Evolutionary conservation across 805 yeast genomes (phyloP), one percentile per base, ranked within the genome.

Genomic region (Yamadazyma sp.): DNA sequence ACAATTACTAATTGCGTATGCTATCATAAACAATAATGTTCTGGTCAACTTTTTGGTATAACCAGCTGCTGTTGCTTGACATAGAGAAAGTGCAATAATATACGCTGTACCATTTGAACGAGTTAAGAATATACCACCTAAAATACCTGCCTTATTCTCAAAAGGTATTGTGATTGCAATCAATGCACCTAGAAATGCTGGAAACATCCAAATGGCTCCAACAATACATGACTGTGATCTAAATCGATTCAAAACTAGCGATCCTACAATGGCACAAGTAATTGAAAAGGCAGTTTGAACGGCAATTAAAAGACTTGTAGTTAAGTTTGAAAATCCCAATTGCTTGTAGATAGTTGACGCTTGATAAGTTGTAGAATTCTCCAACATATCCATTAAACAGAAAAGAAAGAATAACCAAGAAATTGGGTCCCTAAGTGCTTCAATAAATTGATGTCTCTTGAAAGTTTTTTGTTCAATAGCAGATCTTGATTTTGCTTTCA

Each of bases 241-340:
- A 25, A 42, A 50, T 29, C 52, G 49, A 26, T 40, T 51, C 28
- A 58, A 45, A 2, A 73, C 63, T 1, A 71, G 65, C 24, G 68
- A 33, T 3, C 71, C 41, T 40, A 68, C 62, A n/a, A 65, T 33
- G 7, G 62, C 64, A 7, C 72, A 68, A 43, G 62, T 75, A 1
- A 77, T 78, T 43, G 76, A 72, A 26, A 72, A 58, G 0, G 78
- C 81, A 30, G 72, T 78, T 9, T 75, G 64, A 4, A 75, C 78
- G 7, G 31, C 42, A 27, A 25, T 30, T 9, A 39, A 33, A 27
- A 76, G 56, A 0, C 79, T 74, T 1, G 80, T 63, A 40, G 61
- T 67, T 47, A 72, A 55, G 39, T 58, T 66, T 14, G 62, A 52
- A 22, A 48, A 18, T 3, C 57, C 56, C 49, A 76, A 60, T 35